A percentile compares a stretch with the other conserved stretches of the same genome.
Conservation (phyloP, 2,329 filamentous ascomycete genomes). For the Trichoderma brevicompactum region DNA sequence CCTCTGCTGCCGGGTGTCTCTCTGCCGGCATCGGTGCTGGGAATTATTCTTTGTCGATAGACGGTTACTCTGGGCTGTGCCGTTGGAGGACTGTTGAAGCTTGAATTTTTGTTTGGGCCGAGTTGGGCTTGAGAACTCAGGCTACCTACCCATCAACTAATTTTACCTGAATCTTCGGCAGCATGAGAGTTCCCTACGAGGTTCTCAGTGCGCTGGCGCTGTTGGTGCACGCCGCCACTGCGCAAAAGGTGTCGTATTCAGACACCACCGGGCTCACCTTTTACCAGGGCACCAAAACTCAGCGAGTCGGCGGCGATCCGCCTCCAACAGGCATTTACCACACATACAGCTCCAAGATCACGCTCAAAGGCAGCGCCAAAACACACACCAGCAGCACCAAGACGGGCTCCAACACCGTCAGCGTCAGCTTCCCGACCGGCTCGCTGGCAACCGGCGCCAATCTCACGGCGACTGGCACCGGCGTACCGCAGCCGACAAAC, state of each 20-base stretch:
- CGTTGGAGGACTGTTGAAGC: background rate
- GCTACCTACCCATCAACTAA: background rate
- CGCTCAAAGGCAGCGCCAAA: conserved; percentile 41
- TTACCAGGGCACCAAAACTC: conserved; percentile 45
- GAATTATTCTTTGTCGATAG: background rate
- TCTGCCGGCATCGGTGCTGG: background rate
- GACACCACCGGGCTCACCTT: conserved; percentile 45
- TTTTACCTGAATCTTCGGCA: background rate
- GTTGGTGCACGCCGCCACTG: conserved; percentile 34
- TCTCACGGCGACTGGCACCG: conserved; percentile 47
- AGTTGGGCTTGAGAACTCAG: background rate
- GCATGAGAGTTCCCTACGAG: conserved; percentile 20
- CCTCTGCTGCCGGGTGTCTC: background rate
- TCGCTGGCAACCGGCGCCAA: conserved; percentile 49
- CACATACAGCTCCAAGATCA: conserved; percentile 49
- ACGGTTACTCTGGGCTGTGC: background rate
- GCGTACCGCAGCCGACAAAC: conserved; percentile 59
- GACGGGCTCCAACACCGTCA: conserved; percentile 33
- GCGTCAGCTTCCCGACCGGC: conserved; percentile 44
- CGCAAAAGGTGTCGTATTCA: conserved; percentile 40
- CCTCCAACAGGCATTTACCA: conserved; percentile 52
- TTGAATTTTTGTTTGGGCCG: background rate
- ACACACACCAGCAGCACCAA: conserved; percentile 30
- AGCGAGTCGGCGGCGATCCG: conserved; percentile 44
- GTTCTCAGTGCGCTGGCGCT: conserved; percentile 36